Percentiles rank a stretch among this genome's conserved stretches.
Conservation (phyloP, 148 eudicot species). For the Fagopyrum homotropicum region DNA sequence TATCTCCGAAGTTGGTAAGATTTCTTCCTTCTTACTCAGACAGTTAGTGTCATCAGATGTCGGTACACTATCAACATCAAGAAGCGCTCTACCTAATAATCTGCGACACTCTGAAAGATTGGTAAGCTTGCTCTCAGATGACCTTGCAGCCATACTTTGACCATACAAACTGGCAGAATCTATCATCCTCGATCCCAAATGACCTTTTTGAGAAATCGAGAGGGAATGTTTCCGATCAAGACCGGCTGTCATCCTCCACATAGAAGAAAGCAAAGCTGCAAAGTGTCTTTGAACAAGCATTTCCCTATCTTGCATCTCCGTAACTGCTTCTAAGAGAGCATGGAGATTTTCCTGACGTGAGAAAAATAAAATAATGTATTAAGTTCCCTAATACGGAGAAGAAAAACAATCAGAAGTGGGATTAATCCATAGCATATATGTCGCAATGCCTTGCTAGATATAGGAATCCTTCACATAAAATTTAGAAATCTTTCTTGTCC, state of each 20-base stretch:
- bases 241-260: constrained; percentile 54
- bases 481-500: neutral
- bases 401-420: neutral
- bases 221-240: constrained; percentile 29
- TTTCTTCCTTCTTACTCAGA: constrained; percentile 32
- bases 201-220: constrained; percentile 31
- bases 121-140: constrained; percentile 34
- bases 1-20: constrained; percentile 29
- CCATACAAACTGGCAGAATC: constrained; percentile 30
- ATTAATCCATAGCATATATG: neutral
- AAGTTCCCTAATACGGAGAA: neutral
- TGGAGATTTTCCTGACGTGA: constrained; percentile 66
- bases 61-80: constrained; percentile 26
- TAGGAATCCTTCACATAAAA: neutral
- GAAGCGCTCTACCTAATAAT: constrained; percentile 56
- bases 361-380: neutral
- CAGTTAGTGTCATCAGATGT: constrained; percentile 23
- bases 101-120: constrained; percentile 40
- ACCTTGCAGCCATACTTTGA: constrained; percentile 21
- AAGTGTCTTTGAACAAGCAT: constrained; percentile 84
- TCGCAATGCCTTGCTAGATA: neutral
- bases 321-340: constrained; percentile 62
- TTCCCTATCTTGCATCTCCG: constrained; percentile 73
- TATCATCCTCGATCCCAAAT: constrained; percentile 37
- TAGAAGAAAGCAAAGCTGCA: constrained; percentile 60